Evolutionary conservation across 257 asterid species (phyloP), one percentile per base, ranked within the genome.

Genomic region (Solanum chilense): DNA sequence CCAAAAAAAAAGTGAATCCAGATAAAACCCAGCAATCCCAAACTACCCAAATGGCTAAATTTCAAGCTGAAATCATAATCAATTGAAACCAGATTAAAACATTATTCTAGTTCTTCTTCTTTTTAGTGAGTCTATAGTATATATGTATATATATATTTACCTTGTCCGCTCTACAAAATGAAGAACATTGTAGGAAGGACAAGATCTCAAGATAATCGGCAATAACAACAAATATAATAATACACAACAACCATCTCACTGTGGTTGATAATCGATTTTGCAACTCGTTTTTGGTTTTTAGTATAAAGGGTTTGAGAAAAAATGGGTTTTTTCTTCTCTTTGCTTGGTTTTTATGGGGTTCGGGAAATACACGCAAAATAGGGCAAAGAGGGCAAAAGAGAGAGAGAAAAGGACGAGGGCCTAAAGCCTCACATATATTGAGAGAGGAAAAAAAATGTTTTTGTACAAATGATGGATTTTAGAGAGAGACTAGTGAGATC

Each of bases 111-210:
- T 69, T 29, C 75, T 29, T 29, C 75, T 68, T 29, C 37, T 69
- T 89, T 58, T 15, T 15, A 37, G 35, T 64, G 7, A 44, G 64
- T 87, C 10, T 68, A 68, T 37, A 13, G 21, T 29, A 7, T 56
- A 37, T 70, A 56, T 71, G 9, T 56, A 49, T 29, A 73, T 74
- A 20, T 73, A 75, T 52, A 49, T 25, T 78, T 84, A 88, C 90
- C 88, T 88, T 85, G 87, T 81, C 88, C 88, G 44, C 83, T 75
- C 83, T 83, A 90, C 69, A 81, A 56, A 90, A 85, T 88, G 88
- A 87, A 87, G 87, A 87, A 31, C 86, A 87, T 89, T 89, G 74
- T 75, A 75, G 78, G 47, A 47, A 31, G 85, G 66, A 49, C 85
- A 88, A 77, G 76, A 83, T 66, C 74, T 85, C 86, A 47, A 74